Evolutionary conservation across 345 rosid species (phyloP), one percentile per base, ranked within the genome.

Genomic region (Alliaria petiolata): DNA sequence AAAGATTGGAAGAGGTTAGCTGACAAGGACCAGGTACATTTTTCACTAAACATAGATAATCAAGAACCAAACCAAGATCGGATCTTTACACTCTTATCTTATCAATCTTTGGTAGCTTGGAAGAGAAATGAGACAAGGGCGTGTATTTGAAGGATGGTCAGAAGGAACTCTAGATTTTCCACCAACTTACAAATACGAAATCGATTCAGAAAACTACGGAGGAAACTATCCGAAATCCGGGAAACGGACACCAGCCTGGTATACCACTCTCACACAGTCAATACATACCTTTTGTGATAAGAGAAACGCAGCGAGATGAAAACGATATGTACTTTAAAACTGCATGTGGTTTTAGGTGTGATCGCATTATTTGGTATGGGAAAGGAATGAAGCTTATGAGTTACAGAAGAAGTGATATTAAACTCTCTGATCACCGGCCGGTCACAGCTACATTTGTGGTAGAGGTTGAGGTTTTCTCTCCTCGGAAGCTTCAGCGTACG

Each of bases 201-300:
- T 80, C 17, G 81, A 90, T 78, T 88, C 98, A 34, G 89, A 83
- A 33, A 85, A 79, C 34, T 92, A 92, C 4, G 86, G 93, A 57
- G 90, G 73, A 34, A 45, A 83, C 22, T 88, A 92, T 83, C 83
- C 87, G 15, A 86, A 81, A 76, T 76, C 67, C 36, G 96, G 89
- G 67, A 86, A 92, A 76, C 93, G 96, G 17, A 83, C 70, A 69
- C 98, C 98, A 57, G 86, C 98, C 42, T 92, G 98, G 98, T 76
- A 76, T 22, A 16, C 6, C 8, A 4, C 30, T 44, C 25, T 44
- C 5, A 56, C 13, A 56, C 25, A 31, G 35, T 52, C 35, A 2
- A 6, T 53, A 44, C 56, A 44, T 4, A 56, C 15, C 26, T 40
- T 22, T 44, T 56, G 12, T 34, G 58, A 6, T 40, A 14, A 40